Evolutionary conservation across 2,329 filamentous ascomycete species (phyloP).

Genomic region (Cladosporium velox): DNA sequence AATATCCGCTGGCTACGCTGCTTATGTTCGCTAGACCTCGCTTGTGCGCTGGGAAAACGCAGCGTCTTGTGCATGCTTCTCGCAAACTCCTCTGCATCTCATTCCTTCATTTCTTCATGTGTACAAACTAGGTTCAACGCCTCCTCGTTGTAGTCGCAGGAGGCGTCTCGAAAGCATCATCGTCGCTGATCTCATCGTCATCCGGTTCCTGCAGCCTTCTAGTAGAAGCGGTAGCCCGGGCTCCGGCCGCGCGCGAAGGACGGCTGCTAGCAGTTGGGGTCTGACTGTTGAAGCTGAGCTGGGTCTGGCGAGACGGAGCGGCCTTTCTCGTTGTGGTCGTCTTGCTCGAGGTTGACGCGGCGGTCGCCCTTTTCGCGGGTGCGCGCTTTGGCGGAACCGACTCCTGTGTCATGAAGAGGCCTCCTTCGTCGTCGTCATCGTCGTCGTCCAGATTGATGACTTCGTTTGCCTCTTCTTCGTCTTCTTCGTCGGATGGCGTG

Average conservation of each 20-base stretch:
- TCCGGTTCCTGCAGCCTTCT: slow-evolving; percentile 43
- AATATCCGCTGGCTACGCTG: neutral
- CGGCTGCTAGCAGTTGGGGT: slow-evolving; percentile 21
- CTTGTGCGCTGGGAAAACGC: neutral
- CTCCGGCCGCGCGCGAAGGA: neutral
- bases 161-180: slow-evolving; percentile 40
- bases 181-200: slow-evolving; percentile 43
- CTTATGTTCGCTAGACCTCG: neutral
- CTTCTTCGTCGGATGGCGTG: slow-evolving; percentile 47
- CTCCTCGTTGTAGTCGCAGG: slow-evolving; percentile 7
- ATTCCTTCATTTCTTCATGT: neutral
- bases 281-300: slow-evolving; percentile 45
- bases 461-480: slow-evolving; percentile 46
- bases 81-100: neutral
- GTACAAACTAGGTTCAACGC: neutral
- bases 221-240: slow-evolving; percentile 26
- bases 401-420: slow-evolving; percentile 44
- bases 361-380: slow-evolving; percentile 27
- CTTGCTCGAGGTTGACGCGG: slow-evolving; percentile 3
- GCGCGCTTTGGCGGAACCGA: slow-evolving; percentile 26
- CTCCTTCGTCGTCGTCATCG: slow-evolving; percentile 48
- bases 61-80: neutral
- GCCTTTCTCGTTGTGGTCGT: slow-evolving; percentile 8
- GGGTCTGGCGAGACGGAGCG: slow-evolving; percentile 40
- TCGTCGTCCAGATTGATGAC: slow-evolving; percentile 47